Base-by-base conservation (phyloP, 2,329 filamentous ascomycete species). In the Grosmannia serpens region DNA sequence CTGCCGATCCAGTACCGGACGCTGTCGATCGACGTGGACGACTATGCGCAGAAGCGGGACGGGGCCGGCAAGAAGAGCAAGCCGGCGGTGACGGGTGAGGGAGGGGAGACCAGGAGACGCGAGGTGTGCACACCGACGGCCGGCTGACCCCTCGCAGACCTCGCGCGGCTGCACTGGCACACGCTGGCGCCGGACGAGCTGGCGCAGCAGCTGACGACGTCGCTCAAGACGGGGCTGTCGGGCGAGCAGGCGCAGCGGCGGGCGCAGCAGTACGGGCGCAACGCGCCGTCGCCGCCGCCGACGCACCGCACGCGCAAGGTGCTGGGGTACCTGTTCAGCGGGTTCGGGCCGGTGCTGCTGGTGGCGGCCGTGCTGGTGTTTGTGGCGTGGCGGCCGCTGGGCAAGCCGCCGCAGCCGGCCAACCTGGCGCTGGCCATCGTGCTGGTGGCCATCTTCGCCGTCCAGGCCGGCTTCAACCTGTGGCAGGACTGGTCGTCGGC, bases 401-500 rank as follows among this genome's bases (percentile, higher is more conserved):
- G 87, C 5, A 67, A 87, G 11, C 87, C 87, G 4, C 87, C 88
- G 3, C 79, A 84, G 0, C 65, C 79, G 17, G 86, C 88, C 8
- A 91, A 92, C 67, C 64, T 83, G 63, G 88, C 87, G 0, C 76
- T 91, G 27, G 88, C 84, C 0, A 88, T 89, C 65, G 87, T 91
- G 3, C 73, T 91, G 7, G 68, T 86, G 1, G 79, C 82, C 7
- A 87, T 91, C 9, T 91, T 86, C 65, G 71, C 84, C 62, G 81
- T 86, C 47, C 83, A 87, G 65, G 87, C 85, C 20, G 80, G 75
- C 3, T 91, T 90, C 72, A 85, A 85, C 66, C 80, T 81, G 66
- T 87, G 79, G 75, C 83, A 86, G 66, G 88, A 91, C 67, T 91
- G 87, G 81, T 89, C 86, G 2, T 87, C 86, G 0, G 86, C 82